Base-by-base conservation (phyloP, 805 yeast species). In the Lachancea mirantina region DNA sequence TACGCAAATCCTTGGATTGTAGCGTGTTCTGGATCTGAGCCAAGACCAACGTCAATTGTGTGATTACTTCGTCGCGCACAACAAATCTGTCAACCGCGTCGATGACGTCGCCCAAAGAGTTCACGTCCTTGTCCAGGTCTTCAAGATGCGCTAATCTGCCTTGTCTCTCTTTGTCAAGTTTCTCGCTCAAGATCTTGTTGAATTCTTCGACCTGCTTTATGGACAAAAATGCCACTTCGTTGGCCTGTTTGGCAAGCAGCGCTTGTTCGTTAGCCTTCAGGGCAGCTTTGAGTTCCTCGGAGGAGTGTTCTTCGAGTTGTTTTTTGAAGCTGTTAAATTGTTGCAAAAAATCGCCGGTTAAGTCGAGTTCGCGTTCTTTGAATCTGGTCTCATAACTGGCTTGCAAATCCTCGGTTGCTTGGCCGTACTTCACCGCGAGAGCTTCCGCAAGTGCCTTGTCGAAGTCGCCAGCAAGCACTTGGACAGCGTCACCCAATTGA, bases 111-210 rank as follows among this genome's bases (percentile, higher is more conserved):
- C 45, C 19, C 21, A 89, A 66, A 21, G 70, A 67, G 16, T 59
- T 64, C 32, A 82, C 64, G 46, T 76, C 68, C 8, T 62, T 41
- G 45, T 71, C 65, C 35, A 92, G 67, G 36, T 75, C 72, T 20
- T 70, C 68, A 49, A 92, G 67, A 47, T 79, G 68, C 28, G 80
- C 68, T 47, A 88, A 72, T 52, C 92, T 78, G 17, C 87, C 84
- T 42, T 78, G 68, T 61, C 97, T 78, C 66, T 82, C 94, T 8
- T 55, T 42, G 42, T 80, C 88, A 34, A 88, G 70, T 38, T 70
- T 70, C 34, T 72, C 68, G 28, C 68, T 54, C 29, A 85, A 65
- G 36, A 73, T 64, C 33, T 67, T 63, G 41, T 77, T 72, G 54
- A 83, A 76, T 50, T 74, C 76, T 44, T 77, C 71, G 38, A 84